These are phyloP conservation scores for Tieghemiomyces parasiticus DNA, from an alignment of 192 early-diverging fungal genomes.

Conservation along the genomic window DNA sequence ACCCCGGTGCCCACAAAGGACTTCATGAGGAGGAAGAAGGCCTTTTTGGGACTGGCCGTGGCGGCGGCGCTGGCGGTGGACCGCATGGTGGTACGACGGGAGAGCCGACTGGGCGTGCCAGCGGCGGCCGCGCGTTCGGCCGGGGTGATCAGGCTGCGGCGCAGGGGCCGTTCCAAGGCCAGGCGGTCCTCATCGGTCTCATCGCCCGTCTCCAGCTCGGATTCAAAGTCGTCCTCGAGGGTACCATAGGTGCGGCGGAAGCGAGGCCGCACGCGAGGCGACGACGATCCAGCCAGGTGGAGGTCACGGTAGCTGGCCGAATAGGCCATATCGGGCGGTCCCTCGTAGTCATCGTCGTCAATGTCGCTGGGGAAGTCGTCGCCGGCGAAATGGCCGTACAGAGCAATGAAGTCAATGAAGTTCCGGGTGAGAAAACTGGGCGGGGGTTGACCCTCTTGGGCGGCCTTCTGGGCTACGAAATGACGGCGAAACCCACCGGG, in stretches of 20 bases:
- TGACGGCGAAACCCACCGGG: slow-evolving; percentile 86
- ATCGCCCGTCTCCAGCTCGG: not conserved
- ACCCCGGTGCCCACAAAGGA: slow-evolving; percentile 72
- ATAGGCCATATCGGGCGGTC: slow-evolving; percentile 1
- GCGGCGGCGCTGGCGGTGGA: slow-evolving; percentile 7
- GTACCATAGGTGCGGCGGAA: too few relatives aligned
- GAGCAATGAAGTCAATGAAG: slow-evolving; percentile 85
- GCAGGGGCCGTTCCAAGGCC: not conserved
- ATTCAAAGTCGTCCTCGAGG: not conserved
- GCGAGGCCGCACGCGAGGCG: slow-evolving; percentile 1
- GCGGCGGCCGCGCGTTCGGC: not conserved
- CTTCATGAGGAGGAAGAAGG: slow-evolving; percentile 64
- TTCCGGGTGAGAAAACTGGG: slow-evolving; percentile 72
- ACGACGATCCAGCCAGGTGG: not conserved
- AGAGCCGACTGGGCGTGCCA: not conserved
- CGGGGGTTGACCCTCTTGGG: slow-evolving; percentile 37
- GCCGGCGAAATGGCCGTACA: slow-evolving; percentile 91
- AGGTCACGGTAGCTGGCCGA: too few relatives aligned
- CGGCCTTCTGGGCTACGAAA: slow-evolving; percentile 61
- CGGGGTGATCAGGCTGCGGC: not conserved
- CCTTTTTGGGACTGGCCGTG: slow-evolving; percentile 49
- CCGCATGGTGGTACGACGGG: not conserved
- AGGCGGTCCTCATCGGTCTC: not conserved
- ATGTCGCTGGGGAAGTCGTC: slow-evolving; percentile 77
- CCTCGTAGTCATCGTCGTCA: slow-evolving; percentile 39